Conservation (phyloP, 805 yeast genomes). For the Lachancea lanzarotensis region DNA sequence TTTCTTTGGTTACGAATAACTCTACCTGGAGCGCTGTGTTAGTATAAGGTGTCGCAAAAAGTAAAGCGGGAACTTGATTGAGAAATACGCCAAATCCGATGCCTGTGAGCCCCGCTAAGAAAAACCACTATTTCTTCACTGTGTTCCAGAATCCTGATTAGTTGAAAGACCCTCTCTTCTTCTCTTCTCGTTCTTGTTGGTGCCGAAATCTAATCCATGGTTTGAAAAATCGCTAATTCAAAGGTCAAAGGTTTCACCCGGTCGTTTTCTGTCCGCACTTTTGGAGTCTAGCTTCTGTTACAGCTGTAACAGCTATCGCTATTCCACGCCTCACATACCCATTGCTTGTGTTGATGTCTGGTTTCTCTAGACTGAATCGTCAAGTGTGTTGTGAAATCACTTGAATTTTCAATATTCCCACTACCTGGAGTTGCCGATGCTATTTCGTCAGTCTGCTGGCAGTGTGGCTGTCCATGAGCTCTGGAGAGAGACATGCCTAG, state of each 20-base stretch:
- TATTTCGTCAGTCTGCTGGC: background rate
- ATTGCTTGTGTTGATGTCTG: conserved; percentile 32
- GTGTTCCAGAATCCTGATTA: no score
- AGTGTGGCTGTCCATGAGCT: background rate
- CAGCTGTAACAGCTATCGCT: background rate
- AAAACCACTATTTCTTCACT: no score
- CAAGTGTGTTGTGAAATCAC: background rate
- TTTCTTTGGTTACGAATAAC: conserved; percentile 99
- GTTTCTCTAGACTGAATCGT: conserved; percentile 17
- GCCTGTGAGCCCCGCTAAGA: no score
- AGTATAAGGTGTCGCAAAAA: conserved; percentile 8
- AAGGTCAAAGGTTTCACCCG: background rate
- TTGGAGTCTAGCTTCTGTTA: background rate
- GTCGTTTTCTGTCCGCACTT: background rate
- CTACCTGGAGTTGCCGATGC: conserved; percentile 2
- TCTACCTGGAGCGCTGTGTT: conserved; percentile 60
- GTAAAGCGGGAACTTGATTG: background rate
- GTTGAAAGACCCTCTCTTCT: no score
- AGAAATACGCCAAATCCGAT: background rate
- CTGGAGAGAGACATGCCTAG: background rate
- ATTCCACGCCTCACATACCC: conserved; percentile 27
- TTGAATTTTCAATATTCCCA: background rate
- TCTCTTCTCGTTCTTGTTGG: no score
- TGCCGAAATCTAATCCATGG: no score
- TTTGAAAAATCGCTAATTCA: no score